Percentiles rank a stretch among this genome's conserved stretches.
Conservation (phyloP, 2,329 filamentous ascomycete genomes). For the Trichoderma sp. region DNA sequence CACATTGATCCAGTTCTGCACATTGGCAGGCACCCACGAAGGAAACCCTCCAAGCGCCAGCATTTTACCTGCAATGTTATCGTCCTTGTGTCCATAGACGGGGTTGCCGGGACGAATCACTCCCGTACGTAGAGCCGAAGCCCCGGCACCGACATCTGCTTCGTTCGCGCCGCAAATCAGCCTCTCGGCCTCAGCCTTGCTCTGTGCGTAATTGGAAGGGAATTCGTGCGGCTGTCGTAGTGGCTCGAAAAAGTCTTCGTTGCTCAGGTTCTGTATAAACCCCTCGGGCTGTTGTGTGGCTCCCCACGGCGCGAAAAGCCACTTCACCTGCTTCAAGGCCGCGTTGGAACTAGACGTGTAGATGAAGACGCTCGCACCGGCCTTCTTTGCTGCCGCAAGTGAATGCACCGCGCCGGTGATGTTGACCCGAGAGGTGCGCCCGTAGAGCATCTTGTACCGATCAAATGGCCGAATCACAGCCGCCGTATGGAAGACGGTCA, state of each 20-base stretch:
- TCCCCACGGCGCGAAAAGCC: constrained; percentile 48
- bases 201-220: constrained; percentile 53
- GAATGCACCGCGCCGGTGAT: constrained; percentile 53
- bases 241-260: constrained; percentile 46
- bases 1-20: constrained; percentile 53
- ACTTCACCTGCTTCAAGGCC: constrained; percentile 43
- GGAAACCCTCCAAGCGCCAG: constrained; percentile 42
- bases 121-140: constrained; percentile 51
- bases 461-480: constrained; percentile 56
- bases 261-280: constrained; percentile 49
- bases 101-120: constrained; percentile 55
- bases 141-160: constrained; percentile 7
- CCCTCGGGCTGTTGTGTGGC: constrained; percentile 37
- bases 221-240: constrained; percentile 46
- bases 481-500: constrained; percentile 61
- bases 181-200: constrained; percentile 55
- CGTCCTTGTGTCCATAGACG: constrained; percentile 52
- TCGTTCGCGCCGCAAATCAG: constrained; percentile 49
- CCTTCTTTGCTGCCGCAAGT: constrained; percentile 47
- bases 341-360: constrained; percentile 54
- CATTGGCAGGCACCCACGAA: constrained; percentile 47
- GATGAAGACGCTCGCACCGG: constrained; percentile 53
- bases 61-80: constrained; percentile 37
- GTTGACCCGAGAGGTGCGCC: constrained; percentile 51
- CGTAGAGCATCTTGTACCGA: constrained; percentile 48